Evolutionary conservation across 805 yeast genomes (phyloP), one percentile per base, ranked within the genome.

Genomic region (Sugiyamaella valdiviana): DNA sequence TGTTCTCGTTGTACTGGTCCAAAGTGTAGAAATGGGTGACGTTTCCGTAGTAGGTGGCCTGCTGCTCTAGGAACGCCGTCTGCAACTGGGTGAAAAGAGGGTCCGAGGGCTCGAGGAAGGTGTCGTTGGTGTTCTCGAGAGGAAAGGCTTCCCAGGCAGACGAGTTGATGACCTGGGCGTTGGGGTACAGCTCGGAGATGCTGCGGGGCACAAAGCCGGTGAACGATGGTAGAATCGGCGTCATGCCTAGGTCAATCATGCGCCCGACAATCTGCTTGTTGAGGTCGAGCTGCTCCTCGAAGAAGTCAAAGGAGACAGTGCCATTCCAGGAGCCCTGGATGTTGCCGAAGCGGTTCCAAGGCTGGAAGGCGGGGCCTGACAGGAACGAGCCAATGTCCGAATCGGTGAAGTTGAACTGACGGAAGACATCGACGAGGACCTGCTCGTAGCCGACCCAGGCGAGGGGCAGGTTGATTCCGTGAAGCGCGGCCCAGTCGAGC

Each of bases 291-390:
- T 48, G 51, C 2, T 40, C 39, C 32, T 44, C 22, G 6, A 39
- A 26, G 10, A 42, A 19, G 15, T 21, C 36, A 24, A 51, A 48
- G 24, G 52, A 46, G 14, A 29, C 32, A 9, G 51, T 36, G 12
- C 46, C 49, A 40, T 50, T 50, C 53, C 53, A 50, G 15, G 36
- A 29, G 9, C 53, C 53, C 40, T 51, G 51, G 44, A 51, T 48
- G 42, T 51, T 51, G 9, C 54, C 54, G 32, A 51, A 51, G 19
- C 54, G 23, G 49, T 48, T 48, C 54, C 54, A 51, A 7, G 54
- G 51, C 26, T 38, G 47, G 47, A 44, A 51, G 4, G 48, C 46
- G 4, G 44, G 49, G 17, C 45, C 51, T 12, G 51, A 48, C 19
- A 48, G 21, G 38, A 51, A 51, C 15, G 44, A 36, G 12, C 36